Conservation (phyloP, 2,329 filamentous ascomycete species). For the Exophiala dermatitidis region DNA sequence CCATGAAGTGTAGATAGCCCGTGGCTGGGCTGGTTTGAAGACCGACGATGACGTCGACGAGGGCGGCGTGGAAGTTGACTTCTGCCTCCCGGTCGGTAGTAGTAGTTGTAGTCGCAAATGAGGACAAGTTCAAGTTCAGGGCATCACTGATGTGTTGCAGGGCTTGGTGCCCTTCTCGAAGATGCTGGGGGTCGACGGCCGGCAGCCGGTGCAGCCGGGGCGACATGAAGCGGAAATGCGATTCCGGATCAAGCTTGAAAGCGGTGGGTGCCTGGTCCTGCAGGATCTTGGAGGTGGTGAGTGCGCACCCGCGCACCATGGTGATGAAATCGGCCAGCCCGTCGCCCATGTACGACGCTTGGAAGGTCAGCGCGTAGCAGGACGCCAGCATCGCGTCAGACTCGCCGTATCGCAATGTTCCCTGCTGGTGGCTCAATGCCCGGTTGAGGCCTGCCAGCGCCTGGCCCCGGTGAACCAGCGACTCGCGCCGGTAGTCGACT, state of each 20-base stretch:
- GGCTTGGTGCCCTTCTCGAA: constrained; percentile 21
- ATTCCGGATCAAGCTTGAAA: constrained; percentile 26
- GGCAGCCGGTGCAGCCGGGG: constrained; percentile 23
- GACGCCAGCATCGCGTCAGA: constrained; percentile 31
- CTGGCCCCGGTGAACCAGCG: constrained; percentile 58
- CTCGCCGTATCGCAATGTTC: constrained; percentile 22
- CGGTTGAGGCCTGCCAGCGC: constrained; percentile 58
- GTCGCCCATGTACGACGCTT: constrained; percentile 32
- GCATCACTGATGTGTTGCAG: constrained; percentile 20
- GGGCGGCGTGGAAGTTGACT: constrained; percentile 20
- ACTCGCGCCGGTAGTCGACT: constrained; percentile 47
- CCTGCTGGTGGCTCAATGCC: constrained; percentile 34
- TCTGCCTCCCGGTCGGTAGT: constrained; percentile 1
- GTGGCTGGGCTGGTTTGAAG: constrained; percentile 17
- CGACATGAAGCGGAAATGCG: constrained; percentile 25
- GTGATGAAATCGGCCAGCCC: constrained; percentile 32
- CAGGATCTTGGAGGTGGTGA: constrained; percentile 34
- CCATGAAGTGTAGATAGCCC: constrained; percentile 39
- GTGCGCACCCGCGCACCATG: constrained; percentile 32
- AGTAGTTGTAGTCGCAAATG: no score
- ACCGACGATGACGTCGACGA: constrained; percentile 25
- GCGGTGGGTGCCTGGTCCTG: constrained; percentile 25
- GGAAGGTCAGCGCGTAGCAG: constrained; percentile 33
- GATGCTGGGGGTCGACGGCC: constrained; percentile 14
- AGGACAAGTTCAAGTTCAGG: no score